Conservation (phyloP, 768 basidiomycete species). For the Xanthoconium purpureum region DNA sequence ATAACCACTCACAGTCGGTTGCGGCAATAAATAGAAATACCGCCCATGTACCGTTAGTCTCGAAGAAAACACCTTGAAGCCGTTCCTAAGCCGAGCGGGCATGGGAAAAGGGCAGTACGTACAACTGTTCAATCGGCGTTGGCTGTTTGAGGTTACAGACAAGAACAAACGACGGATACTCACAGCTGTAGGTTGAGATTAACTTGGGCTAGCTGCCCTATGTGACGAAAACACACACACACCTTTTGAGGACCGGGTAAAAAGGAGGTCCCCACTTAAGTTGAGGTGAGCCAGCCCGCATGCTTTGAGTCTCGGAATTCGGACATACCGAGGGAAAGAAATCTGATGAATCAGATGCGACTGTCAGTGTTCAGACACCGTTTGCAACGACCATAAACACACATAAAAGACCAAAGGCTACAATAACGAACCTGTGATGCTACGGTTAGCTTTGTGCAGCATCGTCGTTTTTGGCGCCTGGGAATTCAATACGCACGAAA, state of each 20-base stretch:
- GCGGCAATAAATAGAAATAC: not conserved
- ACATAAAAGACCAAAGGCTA: not conserved
- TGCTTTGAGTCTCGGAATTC: not conserved
- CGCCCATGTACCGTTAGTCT: not conserved
- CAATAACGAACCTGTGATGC: slow-evolving; percentile 2
- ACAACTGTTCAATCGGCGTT: not conserved
- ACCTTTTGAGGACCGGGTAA: not conserved
- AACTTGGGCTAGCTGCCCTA: too few relatives aligned
- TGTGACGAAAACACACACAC: too few relatives aligned
- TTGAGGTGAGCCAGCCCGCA: not conserved
- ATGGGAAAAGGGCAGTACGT: not conserved
- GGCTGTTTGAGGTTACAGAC: not conserved
- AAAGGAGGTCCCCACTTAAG: not conserved
- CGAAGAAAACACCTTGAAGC: not conserved
- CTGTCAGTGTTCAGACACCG: not conserved
- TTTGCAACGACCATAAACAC: not conserved
- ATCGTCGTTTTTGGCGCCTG: too few relatives aligned
- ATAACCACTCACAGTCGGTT: not conserved
- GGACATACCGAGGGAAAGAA: not conserved
- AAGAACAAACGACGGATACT: not conserved
- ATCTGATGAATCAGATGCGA: not conserved
- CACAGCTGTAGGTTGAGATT: not conserved
- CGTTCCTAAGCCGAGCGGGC: too few relatives aligned
- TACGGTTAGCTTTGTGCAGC: too few relatives aligned
- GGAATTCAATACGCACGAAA: not conserved